Evolutionary conservation across 108 stramenopile genomes (phyloP), one percentile per base, ranked within the genome.

Genomic region (Mediolabrus comicus): DNA sequence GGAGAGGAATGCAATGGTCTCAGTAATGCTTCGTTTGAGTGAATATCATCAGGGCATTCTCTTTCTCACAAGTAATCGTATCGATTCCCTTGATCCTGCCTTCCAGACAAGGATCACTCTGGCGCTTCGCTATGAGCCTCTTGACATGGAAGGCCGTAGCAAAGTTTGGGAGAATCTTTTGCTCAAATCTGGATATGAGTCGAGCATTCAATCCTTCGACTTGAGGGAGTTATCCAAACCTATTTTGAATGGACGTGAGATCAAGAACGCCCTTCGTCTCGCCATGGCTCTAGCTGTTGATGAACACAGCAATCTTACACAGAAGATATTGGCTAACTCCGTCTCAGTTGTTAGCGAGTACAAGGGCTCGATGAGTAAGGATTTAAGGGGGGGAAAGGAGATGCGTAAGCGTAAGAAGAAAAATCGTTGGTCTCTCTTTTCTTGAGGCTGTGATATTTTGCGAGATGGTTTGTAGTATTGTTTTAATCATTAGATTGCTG

Each of bases 1-100:
- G 35, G 88, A 86, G 49, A 72, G 88, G 41, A 89, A 89, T 67
- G 85, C 88, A 17, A 89, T 89, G 85, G 86, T 89, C 14, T 80
- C 79, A 34, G 86, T 89, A 11, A 89, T 89, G 88, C 83, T 89
- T 14, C 60, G 81, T 19, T 58, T 89, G 43, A 69, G 85, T 22
- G 88, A 89, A 57, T 89, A 89, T 35, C 86, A 84, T 54, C 62
- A 62, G 1, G 88, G 88, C 4, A 81, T 86, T 27, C 72, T 89
- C 38, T 89, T 89, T 60, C 69, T 89, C 38, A 89, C 88, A 4
- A 75, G 74, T 39, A 89, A 89, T 35, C 82, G 85, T 11, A 74
- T 89, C 52, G 88, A 89, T 35, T 81, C 82, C 11, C 46, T 89
- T 22, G 88, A 89, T 70, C 85, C 88, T 30, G 88, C 88, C 25